phyloP scores from a whole-genome alignment of 495 filamentous ascomycete species.

The Neurospora intermedia region DNA sequence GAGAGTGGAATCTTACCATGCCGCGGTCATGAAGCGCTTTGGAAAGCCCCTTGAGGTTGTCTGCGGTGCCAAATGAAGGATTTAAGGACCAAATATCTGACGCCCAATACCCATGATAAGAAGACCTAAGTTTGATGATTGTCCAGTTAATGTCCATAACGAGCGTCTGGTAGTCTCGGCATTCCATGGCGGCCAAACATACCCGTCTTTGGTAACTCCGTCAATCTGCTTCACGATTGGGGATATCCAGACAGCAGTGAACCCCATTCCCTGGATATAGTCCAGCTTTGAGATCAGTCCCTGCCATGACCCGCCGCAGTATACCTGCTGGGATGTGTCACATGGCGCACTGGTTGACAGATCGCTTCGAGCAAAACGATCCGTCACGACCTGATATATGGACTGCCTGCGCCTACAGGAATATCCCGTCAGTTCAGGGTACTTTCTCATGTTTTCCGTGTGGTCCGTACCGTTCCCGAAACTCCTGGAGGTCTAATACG shows the following conservation, averaged over 20 bases:
- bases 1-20: constrained; percentile 33
- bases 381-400: constrained; percentile 67
- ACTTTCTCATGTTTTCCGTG: neutral
- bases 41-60: constrained; percentile 51
- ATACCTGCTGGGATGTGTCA: constrained; percentile 41
- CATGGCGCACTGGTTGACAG: constrained; percentile 46
- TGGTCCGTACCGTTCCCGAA: neutral
- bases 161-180: neutral
- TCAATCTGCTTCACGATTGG: constrained; percentile 56
- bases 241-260: constrained; percentile 77
- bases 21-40: constrained; percentile 48
- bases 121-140: constrained; percentile 12
- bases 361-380: constrained; percentile 62
- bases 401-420: constrained; percentile 46
- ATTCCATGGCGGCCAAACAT: neutral
- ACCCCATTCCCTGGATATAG: constrained; percentile 69
- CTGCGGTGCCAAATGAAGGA: constrained; percentile 52
- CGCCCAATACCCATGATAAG: constrained; percentile 74
- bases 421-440: neutral
- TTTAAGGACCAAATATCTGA: constrained; percentile 57
- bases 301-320: constrained; percentile 68
- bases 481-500: neutral
- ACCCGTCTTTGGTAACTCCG: constrained; percentile 42
- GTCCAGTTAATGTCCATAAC: neutral
- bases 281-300: constrained; percentile 62